phyloP scores from a whole-genome alignment of 2,329 filamentous ascomycete genomes.

The Ophiostoma novo-ulmi region DNA sequence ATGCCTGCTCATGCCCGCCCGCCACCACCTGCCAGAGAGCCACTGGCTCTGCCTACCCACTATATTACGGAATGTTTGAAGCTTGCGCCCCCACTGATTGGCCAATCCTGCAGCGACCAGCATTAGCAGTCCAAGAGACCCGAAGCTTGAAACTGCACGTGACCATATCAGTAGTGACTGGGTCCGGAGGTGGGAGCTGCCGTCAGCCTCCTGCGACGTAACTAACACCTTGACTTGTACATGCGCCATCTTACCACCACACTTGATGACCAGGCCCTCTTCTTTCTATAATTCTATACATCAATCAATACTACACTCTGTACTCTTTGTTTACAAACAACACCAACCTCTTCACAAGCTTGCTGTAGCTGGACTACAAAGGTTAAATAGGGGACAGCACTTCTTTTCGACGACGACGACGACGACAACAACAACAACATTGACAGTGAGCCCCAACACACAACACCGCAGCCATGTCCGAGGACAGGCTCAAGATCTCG shows the following conservation, averaged over 20 bases:
- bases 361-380: conserved; percentile 21
- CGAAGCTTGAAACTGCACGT: conserved; percentile 14
- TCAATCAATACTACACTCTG: background rate
- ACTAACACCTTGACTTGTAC: background rate
- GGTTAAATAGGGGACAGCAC: background rate
- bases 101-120: conserved; percentile 18
- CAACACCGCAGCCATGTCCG: conserved; percentile 47
- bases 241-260: background rate
- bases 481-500: conserved; percentile 58
- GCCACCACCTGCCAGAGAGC: background rate
- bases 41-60: background rate
- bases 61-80: conserved; percentile 3
- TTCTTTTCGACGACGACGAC: conserved; percentile 11
- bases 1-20: background rate
- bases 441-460: background rate
- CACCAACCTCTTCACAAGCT: background rate
- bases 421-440: background rate
- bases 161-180: background rate
- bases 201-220: conserved; percentile 14
- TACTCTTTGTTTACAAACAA: background rate
- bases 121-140: background rate
- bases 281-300: background rate
- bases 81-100: conserved; percentile 21
- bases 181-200: conserved; percentile 11
- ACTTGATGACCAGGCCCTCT: background rate